These are phyloP conservation scores for Epichloe elymi DNA, from an alignment of 2,329 filamentous ascomycete genomes.

Conservation along the genomic window DNA sequence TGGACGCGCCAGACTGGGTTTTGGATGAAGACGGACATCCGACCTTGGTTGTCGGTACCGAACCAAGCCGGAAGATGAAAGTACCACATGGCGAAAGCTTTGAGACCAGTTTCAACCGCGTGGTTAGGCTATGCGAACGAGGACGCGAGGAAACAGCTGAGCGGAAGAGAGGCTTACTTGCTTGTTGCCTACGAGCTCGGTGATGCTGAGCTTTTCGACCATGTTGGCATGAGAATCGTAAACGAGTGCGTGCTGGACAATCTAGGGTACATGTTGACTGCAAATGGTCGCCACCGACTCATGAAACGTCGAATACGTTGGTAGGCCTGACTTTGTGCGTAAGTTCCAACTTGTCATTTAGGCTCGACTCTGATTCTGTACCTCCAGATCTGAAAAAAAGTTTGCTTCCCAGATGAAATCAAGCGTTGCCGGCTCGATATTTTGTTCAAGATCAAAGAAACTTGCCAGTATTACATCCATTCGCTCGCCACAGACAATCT, in stretches of 20 bases:
- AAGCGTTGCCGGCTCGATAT: neutral
- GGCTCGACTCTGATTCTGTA: too few species aligned
- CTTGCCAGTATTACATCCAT: neutral
- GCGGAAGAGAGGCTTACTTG: neutral
- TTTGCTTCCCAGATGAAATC: neutral
- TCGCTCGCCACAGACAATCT: neutral
- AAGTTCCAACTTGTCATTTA: neutral
- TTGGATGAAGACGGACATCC: neutral
- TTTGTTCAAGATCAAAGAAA: neutral
- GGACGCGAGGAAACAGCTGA: neutral
- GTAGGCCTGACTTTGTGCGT: neutral
- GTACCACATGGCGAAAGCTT: conserved; percentile 8
- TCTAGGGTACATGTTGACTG: neutral
- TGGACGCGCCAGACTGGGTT: neutral
- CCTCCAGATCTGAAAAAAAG: too few species aligned
- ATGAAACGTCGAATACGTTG: neutral
- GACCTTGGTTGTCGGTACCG: neutral
- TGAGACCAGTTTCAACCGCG: conserved; percentile 2
- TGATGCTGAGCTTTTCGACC: neutral
- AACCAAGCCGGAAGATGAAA: neutral
- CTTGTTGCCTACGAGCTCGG: neutral
- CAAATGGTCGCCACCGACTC: neutral
- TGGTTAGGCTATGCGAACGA: neutral
- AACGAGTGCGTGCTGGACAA: neutral
- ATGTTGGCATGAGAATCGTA: neutral